These are phyloP conservation scores for Eragrostis tef DNA, from an alignment of 202 grass and related monocot species.

Conservation along the genomic window DNA sequence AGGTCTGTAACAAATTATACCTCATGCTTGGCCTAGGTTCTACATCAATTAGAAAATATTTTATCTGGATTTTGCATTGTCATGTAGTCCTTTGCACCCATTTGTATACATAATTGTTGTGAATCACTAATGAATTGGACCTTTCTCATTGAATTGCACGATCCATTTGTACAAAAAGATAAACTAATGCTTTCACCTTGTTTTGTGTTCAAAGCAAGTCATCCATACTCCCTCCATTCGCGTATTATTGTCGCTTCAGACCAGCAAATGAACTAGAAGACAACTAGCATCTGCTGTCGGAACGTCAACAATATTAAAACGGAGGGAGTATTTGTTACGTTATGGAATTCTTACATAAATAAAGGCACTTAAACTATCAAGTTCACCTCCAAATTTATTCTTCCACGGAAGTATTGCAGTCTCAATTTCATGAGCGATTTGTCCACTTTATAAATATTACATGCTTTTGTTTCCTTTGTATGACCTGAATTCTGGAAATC, in stretches of 20 bases:
- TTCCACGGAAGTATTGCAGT: background rate
- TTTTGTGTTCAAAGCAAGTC: conserved; percentile 5
- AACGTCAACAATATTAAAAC: too few species aligned
- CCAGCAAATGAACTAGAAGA: too few species aligned
- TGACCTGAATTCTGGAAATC: background rate
- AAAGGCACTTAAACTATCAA: background rate
- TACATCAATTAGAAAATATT: conserved; percentile 28
- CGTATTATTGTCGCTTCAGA: too few species aligned
- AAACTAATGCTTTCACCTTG: background rate
- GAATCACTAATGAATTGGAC: background rate
- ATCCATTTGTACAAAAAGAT: background rate
- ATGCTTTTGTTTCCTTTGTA: conserved; percentile 3
- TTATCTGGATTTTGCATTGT: background rate
- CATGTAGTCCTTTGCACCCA: conserved; percentile 9
- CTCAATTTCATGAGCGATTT: background rate
- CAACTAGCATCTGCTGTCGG: too few species aligned
- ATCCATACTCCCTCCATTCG: background rate
- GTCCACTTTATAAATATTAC: background rate
- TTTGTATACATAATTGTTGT: background rate
- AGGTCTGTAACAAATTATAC: conserved; percentile 55
- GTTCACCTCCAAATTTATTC: conserved; percentile 1
- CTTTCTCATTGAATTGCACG: conserved; percentile 12
- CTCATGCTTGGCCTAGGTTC: conserved; percentile 27
- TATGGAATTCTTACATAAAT: background rate
- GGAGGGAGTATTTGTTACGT: too few species aligned